These are phyloP conservation scores for Termitomyces sp. DNA, from an alignment of 1,284 basidiomycete species.

Conservation along the genomic window DNA sequence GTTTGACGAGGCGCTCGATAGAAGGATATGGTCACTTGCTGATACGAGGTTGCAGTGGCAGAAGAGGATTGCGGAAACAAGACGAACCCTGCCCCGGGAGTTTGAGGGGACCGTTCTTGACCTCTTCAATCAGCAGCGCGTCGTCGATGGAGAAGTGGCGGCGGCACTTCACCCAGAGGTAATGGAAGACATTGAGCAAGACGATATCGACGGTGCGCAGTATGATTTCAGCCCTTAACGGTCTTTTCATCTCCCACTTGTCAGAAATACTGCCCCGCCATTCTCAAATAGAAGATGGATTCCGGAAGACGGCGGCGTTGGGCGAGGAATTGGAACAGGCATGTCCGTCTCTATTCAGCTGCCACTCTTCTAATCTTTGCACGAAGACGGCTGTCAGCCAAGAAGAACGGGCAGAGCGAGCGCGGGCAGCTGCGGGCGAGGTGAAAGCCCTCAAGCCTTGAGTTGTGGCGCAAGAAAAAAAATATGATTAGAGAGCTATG, in stretches of 20 bases:
- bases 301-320: slow-evolving; percentile 33
- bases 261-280: slow-evolving; percentile 10
- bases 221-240: background rate
- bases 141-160: slow-evolving; percentile 28
- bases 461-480: background rate
- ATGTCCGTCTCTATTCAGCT: slow-evolving; percentile 9
- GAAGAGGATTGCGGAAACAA: slow-evolving; percentile 55
- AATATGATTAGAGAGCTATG: slow-evolving; percentile 21
- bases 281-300: slow-evolving; percentile 21
- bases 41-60: slow-evolving; percentile 66
- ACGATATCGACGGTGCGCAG: slow-evolving; percentile 19
- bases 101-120: slow-evolving; percentile 45
- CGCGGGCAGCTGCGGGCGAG: slow-evolving; percentile 38
- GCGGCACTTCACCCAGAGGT: slow-evolving; percentile 12
- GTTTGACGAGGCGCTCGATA: slow-evolving; percentile 77
- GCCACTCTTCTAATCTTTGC: slow-evolving; percentile 1
- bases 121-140: slow-evolving; percentile 39
- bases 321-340: slow-evolving; percentile 52
- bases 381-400: slow-evolving; percentile 41
- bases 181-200: slow-evolving; percentile 10
- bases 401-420: slow-evolving; percentile 36
- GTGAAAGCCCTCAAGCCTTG: slow-evolving; percentile 42
- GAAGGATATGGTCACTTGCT: slow-evolving; percentile 66
- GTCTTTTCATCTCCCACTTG: background rate
- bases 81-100: slow-evolving; percentile 51